phyloP scores from a whole-genome alignment of 208 protist species.

The Plasmodiophora brassicae region DNA sequence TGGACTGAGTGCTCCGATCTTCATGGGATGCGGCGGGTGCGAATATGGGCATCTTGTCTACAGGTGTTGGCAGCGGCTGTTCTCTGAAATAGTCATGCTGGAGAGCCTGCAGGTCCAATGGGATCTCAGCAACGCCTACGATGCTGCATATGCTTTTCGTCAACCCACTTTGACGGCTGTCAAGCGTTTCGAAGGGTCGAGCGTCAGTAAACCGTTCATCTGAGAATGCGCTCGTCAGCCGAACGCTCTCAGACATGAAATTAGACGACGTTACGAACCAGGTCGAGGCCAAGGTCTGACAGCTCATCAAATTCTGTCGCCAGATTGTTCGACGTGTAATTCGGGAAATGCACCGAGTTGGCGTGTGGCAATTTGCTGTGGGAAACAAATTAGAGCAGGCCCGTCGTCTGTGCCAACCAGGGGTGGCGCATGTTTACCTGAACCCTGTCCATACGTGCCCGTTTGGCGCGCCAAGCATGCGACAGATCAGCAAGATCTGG shows the following conservation, averaged over 20 bases:
- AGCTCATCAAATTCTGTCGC: slow-evolving; percentile 23
- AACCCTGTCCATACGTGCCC: slow-evolving; percentile 28
- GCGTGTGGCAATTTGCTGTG: slow-evolving; percentile 9
- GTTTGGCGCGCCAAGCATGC: slow-evolving; percentile 33
- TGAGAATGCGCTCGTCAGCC: background rate
- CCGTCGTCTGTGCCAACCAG: background rate
- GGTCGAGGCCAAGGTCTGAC: background rate
- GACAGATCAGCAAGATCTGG: slow-evolving; percentile 42
- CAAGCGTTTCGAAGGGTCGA: slow-evolving; percentile 10
- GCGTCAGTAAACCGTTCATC: background rate
- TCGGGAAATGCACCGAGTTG: background rate
- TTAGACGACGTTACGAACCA: background rate
- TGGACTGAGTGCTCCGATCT: too few species aligned
- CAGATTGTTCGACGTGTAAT: slow-evolving; percentile 24
- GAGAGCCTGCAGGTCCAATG: background rate
- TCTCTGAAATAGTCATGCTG: slow-evolving; percentile 30
- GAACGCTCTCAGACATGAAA: too few species aligned
- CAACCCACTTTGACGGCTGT: background rate
- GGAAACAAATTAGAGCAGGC: background rate
- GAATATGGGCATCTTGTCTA: background rate
- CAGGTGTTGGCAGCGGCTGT: background rate
- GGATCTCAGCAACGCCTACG: too few species aligned
- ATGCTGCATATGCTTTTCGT: too few species aligned
- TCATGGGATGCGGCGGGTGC: background rate
- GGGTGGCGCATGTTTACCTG: slow-evolving; percentile 3